A percentile compares a stretch with the other conserved stretches of the same genome.
Evolutionary conservation across 768 basidiomycete genomes (phyloP).

Genomic region (Nidularia pulvinata): DNA sequence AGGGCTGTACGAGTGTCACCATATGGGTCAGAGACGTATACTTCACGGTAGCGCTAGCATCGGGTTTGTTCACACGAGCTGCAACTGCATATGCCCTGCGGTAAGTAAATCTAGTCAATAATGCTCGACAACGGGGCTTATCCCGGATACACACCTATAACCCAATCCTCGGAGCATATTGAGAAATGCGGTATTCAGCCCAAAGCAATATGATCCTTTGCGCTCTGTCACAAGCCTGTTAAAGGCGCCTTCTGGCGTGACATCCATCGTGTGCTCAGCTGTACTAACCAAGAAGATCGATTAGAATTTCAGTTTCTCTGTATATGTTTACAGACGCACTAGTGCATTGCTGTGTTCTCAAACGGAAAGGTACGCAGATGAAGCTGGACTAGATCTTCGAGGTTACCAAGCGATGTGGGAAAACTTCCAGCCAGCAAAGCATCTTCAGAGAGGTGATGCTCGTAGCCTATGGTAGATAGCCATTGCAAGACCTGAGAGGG

Average conservation of each 20-base stretch:
- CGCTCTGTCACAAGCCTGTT: constrained; percentile 10
- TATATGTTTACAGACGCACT: constrained; percentile 18
- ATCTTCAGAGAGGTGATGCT: constrained; percentile 8
- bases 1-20: constrained; percentile 27
- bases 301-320: neutral
- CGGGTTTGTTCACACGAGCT: constrained; percentile 20
- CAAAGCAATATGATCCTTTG: constrained; percentile 18
- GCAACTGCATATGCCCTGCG: constrained; percentile 20
- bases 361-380: constrained; percentile 31
- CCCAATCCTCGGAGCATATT: constrained; percentile 15
- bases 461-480: constrained; percentile 15
- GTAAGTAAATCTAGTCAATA: neutral
- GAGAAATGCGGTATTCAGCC: constrained; percentile 12
- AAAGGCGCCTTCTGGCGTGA: constrained; percentile 12
- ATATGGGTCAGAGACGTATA: constrained; percentile 18
- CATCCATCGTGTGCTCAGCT: constrained; percentile 21
- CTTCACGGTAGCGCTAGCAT: neutral
- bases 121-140: too few relatives aligned
- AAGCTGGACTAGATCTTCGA: constrained; percentile 18
- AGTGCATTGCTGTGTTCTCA: constrained; percentile 36
- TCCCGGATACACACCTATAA: constrained; percentile 10
- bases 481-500: constrained; percentile 10
- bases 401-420: constrained; percentile 19
- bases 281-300: constrained; percentile 4
- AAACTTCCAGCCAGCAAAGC: constrained; percentile 14